Conservation (phyloP, 108 stramenopile species). For the Fragilariopsis cylindrus region DNA sequence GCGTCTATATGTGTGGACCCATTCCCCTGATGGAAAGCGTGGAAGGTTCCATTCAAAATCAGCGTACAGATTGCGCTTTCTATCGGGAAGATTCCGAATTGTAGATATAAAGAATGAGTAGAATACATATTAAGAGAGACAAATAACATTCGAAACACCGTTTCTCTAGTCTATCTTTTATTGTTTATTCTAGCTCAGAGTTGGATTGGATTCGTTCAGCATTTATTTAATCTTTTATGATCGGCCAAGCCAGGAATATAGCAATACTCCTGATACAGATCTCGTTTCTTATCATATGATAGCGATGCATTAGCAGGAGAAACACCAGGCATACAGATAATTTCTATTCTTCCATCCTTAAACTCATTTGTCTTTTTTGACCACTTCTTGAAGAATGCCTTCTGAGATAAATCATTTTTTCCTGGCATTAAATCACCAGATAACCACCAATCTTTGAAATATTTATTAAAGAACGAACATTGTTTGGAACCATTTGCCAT, state of each 20-base stretch:
- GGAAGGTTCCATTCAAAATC: slow-evolving; percentile 10
- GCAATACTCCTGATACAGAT: slow-evolving; percentile 62
- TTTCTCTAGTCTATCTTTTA: no score
- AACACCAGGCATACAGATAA: slow-evolving; percentile 48
- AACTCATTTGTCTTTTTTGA: slow-evolving; percentile 23
- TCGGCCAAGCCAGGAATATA: slow-evolving; percentile 59
- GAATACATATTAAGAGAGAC: no score
- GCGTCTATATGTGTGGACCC: slow-evolving; percentile 19
- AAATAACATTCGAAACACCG: no score
- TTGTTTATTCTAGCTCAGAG: no score
- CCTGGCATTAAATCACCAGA: slow-evolving; percentile 48
- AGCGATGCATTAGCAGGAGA: slow-evolving; percentile 70
- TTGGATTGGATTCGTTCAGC: no score
- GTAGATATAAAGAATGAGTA: not conserved
- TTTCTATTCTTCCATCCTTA: not conserved
- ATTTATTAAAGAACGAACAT: slow-evolving; percentile 52
- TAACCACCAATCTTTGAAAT: slow-evolving; percentile 64
- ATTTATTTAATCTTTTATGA: no score
- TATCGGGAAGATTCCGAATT: slow-evolving; percentile 22
- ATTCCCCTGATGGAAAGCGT: slow-evolving; percentile 16
- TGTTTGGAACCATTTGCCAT: slow-evolving; percentile 74
- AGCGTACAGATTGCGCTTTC: slow-evolving; percentile 16
- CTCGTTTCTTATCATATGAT: slow-evolving; percentile 69
- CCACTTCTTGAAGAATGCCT: slow-evolving; percentile 40
- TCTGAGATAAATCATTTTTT: slow-evolving; percentile 20